Evolutionary conservation across 306 rosid species (phyloP).

Genomic region (Arachis hypogaea): DNA sequence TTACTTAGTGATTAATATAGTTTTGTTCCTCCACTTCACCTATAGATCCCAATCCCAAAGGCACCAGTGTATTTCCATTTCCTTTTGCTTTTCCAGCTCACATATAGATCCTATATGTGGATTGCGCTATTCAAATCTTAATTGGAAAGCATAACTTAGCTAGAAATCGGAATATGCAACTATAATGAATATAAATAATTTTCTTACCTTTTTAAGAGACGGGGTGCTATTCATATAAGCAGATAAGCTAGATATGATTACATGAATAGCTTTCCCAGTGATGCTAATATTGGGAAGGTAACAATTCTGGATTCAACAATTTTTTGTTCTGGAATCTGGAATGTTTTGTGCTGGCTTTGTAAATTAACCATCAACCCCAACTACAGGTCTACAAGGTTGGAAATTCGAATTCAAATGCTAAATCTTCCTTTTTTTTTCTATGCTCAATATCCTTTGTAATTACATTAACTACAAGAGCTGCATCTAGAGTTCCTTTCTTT

Average conservation of each 20-base stretch:
- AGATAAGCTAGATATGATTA: background rate
- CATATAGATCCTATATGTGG: background rate
- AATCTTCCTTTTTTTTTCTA: background rate
- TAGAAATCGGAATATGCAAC: too few species aligned
- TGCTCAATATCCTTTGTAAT: conserved; percentile 2
- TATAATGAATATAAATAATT: too few species aligned
- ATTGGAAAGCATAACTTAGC: conserved; percentile 3
- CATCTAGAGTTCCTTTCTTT: background rate
- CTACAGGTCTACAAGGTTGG: background rate
- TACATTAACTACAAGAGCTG: conserved; percentile 4
- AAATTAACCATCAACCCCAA: background rate
- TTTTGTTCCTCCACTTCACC: conserved; percentile 24
- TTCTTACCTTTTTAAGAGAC: too few species aligned
- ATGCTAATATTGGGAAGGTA: background rate
- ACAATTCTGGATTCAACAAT: conserved; percentile 13
- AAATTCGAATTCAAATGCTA: background rate
- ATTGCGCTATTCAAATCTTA: background rate
- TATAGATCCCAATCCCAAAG: background rate
- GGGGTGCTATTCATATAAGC: background rate
- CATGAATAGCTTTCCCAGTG: background rate
- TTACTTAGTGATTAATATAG: background rate
- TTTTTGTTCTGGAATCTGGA: background rate
- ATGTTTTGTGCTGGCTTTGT: background rate
- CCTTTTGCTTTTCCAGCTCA: background rate
- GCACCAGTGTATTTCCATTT: background rate